A percentile compares a stretch with the other conserved stretches of the same genome.
These are phyloP conservation scores for Zygoascus tannicola DNA, from an alignment of 805 yeast species.

Conservation along the genomic window DNA sequence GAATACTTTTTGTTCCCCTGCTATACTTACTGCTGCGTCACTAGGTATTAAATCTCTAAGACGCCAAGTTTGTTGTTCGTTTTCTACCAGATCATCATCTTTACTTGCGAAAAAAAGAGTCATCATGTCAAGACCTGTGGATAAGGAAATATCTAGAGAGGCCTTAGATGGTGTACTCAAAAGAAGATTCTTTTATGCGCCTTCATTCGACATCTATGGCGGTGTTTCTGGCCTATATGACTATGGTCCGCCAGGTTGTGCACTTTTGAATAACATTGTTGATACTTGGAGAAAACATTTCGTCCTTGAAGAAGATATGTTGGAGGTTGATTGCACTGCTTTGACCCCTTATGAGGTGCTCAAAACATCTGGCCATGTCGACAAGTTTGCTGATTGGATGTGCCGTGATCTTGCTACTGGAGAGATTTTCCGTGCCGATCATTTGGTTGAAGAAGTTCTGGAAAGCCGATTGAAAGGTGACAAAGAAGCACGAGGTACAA, in stretches of 20 bases:
- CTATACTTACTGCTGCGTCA: too few relatives aligned
- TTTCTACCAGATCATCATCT: background rate
- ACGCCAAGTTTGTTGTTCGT: too few relatives aligned
- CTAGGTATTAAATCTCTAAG: too few relatives aligned
- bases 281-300: conserved; percentile 98
- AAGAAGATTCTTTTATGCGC: conserved; percentile 95
- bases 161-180: conserved; percentile 81
- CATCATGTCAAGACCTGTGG: conserved; percentile 3
- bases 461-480: conserved; percentile 96
- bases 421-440: conserved; percentile 98
- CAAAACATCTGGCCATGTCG: conserved; percentile 98
- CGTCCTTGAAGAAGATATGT: conserved; percentile 95
- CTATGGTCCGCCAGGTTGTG: conserved; percentile 99
- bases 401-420: conserved; percentile 92
- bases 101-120: background rate
- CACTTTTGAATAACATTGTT: conserved; percentile 89
- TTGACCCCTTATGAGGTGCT: conserved; percentile 95
- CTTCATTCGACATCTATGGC: conserved; percentile 94
- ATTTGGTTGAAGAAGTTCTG: conserved; percentile 92
- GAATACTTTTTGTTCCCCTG: too few relatives aligned
- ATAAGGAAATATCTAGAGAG: conserved; percentile 61
- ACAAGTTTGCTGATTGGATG: conserved; percentile 99
- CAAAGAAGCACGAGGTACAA: conserved; percentile 86
- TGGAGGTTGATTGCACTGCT: conserved; percentile 97
- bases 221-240: conserved; percentile 98